phyloP scores from a whole-genome alignment of 2,329 filamentous ascomycete genomes.

The Aureobasidium sp. region DNA sequence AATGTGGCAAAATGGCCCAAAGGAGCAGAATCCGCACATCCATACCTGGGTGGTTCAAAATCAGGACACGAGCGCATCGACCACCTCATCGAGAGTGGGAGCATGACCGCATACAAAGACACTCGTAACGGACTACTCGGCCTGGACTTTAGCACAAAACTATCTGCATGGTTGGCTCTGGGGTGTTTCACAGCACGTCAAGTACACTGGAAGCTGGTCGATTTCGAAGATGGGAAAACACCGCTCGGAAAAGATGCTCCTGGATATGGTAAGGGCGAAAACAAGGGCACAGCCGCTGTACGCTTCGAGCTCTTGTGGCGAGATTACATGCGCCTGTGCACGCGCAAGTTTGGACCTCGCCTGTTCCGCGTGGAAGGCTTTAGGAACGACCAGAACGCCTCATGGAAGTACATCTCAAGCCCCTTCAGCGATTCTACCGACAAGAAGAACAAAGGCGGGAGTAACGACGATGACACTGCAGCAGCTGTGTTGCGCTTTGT shows the following conservation, averaged over 20 bases:
- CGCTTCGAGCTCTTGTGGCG: conserved; percentile 70
- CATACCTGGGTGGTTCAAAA: conserved; percentile 60
- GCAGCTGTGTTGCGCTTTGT: conserved; percentile 49
- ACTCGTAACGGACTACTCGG: conserved; percentile 66
- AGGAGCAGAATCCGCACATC: conserved; percentile 51
- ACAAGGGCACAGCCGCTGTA: conserved; percentile 59
- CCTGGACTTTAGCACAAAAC: conserved; percentile 63
- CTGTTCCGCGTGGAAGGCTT: conserved; percentile 62
- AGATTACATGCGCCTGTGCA: conserved; percentile 73
- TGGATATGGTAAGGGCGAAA: conserved; percentile 64
- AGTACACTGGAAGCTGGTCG: conserved; percentile 57
- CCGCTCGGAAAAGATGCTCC: conserved; percentile 26
- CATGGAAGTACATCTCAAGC: conserved; percentile 28
- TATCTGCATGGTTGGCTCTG: conserved; percentile 64
- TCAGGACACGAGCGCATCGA: conserved; percentile 50
- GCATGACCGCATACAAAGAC: conserved; percentile 57
- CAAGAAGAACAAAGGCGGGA: conserved; percentile 36
- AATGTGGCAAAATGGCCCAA: conserved; percentile 47
- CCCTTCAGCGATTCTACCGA: conserved; percentile 24
- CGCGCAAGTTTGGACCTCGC: conserved; percentile 56
- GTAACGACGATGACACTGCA: conserved; percentile 33
- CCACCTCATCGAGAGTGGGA: conserved; percentile 53
- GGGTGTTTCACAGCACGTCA: conserved; percentile 67
- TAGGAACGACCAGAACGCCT: conserved; percentile 34
- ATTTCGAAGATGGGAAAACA: conserved; percentile 57